These are phyloP conservation scores for Ustilago tritici DNA, from an alignment of 1,284 basidiomycete genomes.

Conservation along the genomic window DNA sequence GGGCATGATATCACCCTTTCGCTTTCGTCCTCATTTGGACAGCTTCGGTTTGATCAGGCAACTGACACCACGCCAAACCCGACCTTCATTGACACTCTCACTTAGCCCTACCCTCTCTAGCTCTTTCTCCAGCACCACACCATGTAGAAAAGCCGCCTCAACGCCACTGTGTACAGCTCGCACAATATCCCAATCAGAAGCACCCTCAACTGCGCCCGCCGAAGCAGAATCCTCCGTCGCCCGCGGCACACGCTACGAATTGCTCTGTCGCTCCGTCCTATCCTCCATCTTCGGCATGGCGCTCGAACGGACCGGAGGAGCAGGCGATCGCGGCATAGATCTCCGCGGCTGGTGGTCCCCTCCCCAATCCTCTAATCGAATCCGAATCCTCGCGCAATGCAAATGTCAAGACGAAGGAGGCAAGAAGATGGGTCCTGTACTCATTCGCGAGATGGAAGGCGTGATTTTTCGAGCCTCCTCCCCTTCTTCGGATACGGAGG, in stretches of 20 bases:
- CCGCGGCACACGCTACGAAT: slow-evolving; percentile 81
- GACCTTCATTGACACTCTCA: background rate
- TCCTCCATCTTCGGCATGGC: slow-evolving; percentile 81
- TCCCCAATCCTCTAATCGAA: slow-evolving; percentile 70
- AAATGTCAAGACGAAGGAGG: slow-evolving; percentile 79
- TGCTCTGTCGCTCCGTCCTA: slow-evolving; percentile 76
- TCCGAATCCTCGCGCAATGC: slow-evolving; percentile 87
- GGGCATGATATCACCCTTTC: background rate
- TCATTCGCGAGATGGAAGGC: slow-evolving; percentile 84
- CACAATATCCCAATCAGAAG: background rate
- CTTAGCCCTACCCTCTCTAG: background rate
- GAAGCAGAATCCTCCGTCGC: slow-evolving; percentile 70
- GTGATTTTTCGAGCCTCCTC: slow-evolving; percentile 45
- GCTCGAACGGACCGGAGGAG: slow-evolving; percentile 79
- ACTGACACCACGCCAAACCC: background rate
- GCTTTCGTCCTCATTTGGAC: background rate
- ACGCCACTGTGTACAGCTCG: background rate
- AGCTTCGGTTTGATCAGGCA: background rate
- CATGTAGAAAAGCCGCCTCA: background rate
- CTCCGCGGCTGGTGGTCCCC: slow-evolving; percentile 93
- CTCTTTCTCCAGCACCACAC: background rate
- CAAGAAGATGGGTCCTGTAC: slow-evolving; percentile 80
- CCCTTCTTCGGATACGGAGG: background rate
- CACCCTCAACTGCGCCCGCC: background rate
- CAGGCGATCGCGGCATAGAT: slow-evolving; percentile 86